A percentile compares a stretch with the other conserved stretches of the same genome.
These are phyloP conservation scores for Colletotrichum magnum DNA, from an alignment of 2,329 filamentous ascomycete genomes.

Conservation along the genomic window DNA sequence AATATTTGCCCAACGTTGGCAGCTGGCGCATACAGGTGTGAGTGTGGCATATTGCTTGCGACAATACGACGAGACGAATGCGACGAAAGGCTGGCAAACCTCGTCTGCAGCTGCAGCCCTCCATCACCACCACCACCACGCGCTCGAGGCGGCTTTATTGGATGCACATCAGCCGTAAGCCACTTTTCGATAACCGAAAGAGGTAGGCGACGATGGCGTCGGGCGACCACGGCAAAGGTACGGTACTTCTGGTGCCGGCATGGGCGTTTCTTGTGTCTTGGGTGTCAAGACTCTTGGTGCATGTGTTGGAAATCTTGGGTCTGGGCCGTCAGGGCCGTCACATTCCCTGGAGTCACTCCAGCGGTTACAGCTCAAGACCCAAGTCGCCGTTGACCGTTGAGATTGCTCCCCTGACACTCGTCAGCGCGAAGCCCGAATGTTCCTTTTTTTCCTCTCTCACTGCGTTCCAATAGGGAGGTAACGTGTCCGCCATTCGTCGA, in stretches of 20 bases:
- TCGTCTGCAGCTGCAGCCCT: conserved; percentile 25
- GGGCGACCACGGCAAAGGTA: conserved; percentile 1
- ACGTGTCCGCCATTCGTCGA: conserved; percentile 6
- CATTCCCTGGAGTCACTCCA: background rate
- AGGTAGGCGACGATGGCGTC: background rate
- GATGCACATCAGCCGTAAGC: conserved; percentile 36
- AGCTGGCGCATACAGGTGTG: background rate
- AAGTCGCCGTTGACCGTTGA: conserved; percentile 16
- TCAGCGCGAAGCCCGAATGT: conserved; percentile 21
- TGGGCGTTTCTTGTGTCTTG: background rate
- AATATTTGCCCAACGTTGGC: conserved; percentile 14
- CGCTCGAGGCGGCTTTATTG: conserved; percentile 20
- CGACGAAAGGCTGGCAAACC: conserved; percentile 11
- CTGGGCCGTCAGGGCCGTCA: no score
- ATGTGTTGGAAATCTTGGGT: no score
- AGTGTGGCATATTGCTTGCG: background rate
- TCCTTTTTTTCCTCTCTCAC: background rate
- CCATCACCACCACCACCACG: background rate
- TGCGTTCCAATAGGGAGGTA: background rate
- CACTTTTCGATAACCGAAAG: conserved; percentile 22
- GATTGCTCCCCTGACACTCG: conserved; percentile 21
- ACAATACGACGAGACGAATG: background rate
- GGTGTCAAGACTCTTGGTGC: background rate
- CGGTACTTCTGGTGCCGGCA: conserved; percentile 10
- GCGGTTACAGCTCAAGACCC: background rate